A percentile compares a stretch with the other conserved stretches of the same genome.
phyloP scores from a whole-genome alignment of 1,139 yeast genomes.

The Yamadazyma triangularis region DNA sequence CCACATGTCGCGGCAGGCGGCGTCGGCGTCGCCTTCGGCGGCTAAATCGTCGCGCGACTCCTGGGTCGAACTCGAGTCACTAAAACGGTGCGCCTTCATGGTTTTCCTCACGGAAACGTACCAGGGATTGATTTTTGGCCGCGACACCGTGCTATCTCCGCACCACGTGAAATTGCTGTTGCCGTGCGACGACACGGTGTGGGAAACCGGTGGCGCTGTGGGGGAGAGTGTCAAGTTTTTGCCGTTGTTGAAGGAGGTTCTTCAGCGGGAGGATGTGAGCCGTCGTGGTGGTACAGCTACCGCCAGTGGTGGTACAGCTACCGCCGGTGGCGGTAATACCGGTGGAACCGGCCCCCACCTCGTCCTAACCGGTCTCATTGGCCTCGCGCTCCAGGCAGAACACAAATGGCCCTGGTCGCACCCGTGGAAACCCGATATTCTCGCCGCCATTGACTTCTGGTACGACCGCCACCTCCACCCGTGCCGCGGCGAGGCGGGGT shows the following conservation, averaged over 20 bases:
- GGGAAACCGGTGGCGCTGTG: conserved; percentile 17
- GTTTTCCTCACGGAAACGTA: conserved; percentile 25
- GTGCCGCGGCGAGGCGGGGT: not conserved
- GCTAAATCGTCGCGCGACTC: no score
- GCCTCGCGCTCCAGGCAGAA: conserved; percentile 66
- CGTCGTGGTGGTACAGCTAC: no score
- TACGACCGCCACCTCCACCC: no score
- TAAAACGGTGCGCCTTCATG: conserved; percentile 25
- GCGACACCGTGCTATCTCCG: conserved; percentile 20
- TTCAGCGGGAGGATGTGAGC: no score
- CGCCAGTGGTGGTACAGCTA: no score
- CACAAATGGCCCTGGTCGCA: no score
- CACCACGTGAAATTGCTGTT: conserved; percentile 23
- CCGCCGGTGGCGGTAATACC: no score
- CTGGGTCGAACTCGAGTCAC: conserved; percentile 27
- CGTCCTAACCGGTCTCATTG: conserved; percentile 58
- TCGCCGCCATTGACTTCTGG: no score
- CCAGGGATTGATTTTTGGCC: conserved; percentile 28
- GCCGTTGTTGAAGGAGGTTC: no score
- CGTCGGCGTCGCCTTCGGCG: not conserved
- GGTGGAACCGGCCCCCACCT: no score
- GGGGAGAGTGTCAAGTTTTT: not conserved
- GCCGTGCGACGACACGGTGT: conserved; percentile 23
- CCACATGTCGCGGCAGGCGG: no score
- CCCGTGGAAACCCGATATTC: no score